Percentiles rank a stretch among this genome's conserved stretches.
phyloP scores from a whole-genome alignment of 108 stramenopile species.

The Epithemia pelagica region DNA sequence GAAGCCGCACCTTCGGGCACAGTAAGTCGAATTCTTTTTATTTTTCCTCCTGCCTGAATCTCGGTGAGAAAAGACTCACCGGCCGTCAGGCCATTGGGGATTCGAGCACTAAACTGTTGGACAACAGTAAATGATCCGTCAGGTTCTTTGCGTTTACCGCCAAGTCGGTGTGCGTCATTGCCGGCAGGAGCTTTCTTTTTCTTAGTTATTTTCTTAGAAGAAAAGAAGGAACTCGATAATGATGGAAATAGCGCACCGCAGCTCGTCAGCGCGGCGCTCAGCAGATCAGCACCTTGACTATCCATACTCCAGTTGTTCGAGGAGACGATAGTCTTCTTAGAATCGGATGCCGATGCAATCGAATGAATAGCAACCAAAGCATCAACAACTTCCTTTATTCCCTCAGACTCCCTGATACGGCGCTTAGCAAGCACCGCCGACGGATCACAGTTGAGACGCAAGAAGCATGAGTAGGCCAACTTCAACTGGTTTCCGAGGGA shows the following conservation, averaged over 20 bases:
- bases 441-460: constrained; percentile 51
- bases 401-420: constrained; percentile 23
- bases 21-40: constrained; percentile 41
- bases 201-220: constrained; percentile 13
- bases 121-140: not conserved
- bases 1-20: constrained; percentile 33
- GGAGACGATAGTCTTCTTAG: constrained; percentile 17
- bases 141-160: constrained; percentile 9
- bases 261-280: constrained; percentile 26
- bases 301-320: constrained; percentile 27
- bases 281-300: constrained; percentile 16
- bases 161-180: not conserved
- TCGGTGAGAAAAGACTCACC: constrained; percentile 44
- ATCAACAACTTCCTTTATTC: constrained; percentile 28
- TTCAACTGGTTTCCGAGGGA: constrained; percentile 40
- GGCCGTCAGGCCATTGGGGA: constrained; percentile 30
- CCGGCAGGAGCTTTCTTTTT: constrained; percentile 9
- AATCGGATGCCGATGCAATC: constrained; percentile 2
- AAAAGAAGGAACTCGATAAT: constrained; percentile 19
- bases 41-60: constrained; percentile 26
- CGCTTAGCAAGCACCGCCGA: constrained; percentile 43
- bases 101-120: constrained; percentile 31
- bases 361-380: constrained; percentile 48
- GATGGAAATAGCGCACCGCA: constrained; percentile 34
- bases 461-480: constrained; percentile 48